Base-by-base conservation (phyloP, 345 rosid genomes). In the Camelina hispida region DNA sequence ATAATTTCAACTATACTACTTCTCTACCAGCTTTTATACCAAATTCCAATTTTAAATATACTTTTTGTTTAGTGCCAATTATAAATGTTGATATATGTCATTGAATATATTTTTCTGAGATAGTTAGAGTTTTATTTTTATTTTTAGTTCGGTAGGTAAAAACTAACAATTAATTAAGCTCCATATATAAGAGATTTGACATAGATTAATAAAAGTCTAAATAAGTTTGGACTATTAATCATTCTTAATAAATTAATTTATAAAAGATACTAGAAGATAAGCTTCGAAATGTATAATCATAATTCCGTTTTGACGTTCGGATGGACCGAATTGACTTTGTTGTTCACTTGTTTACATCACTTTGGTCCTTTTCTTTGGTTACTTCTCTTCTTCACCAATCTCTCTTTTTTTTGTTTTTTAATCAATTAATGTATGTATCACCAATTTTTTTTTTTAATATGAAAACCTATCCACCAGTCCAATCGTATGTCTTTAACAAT, bases 271-370 rank as follows among this genome's bases (percentile, higher is more conserved):
- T 23, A 28, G 34, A 61, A 76, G 69, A 69, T 76, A 76, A 46
- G 58, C 48, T 52, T 61, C 6, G 57, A 69, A 62, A 62, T 44
- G 52, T 13, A 69, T 54, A 43, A 69, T 35, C 64, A 35, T 53
- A 34, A 46, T 53, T 53, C 6, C 47, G 25, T 25, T 76, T 23
- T 44, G 70, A 76, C 52, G 79, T 69, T 76, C 17, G 7, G 65
- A 76, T 76, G 17, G 58, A 69, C 65, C 59, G 12, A 62, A 43
- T 34, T 22, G 75, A 62, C 79, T 62, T 62, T 32, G 51, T 62
- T 68, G 63, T 68, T 68, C n/a, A 68, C 56, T 16, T 60, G 70
- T 76, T 74, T 37, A 57, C 72, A 74, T 76, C 75, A 69, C 70
- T 69, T 76, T 12, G 42, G 64, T 76, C 58, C 63, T 52, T 51